Percentiles rank a stretch among this genome's conserved stretches.
Evolutionary conservation across 768 basidiomycete species (phyloP).

Genomic region (Hydnum rufescens): DNA sequence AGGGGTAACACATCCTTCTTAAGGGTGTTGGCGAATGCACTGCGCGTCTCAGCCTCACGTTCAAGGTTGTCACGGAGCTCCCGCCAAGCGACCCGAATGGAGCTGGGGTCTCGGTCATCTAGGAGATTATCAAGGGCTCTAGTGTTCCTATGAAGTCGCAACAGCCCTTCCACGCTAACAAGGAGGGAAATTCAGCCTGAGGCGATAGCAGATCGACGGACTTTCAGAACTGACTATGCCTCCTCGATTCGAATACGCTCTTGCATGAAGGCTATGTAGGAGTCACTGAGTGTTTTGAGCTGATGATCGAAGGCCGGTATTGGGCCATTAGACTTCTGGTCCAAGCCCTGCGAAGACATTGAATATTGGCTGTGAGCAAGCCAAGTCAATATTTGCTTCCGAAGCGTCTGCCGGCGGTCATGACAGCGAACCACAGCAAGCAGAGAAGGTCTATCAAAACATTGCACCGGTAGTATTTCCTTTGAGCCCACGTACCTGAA

Average conservation of each 20-base stretch:
- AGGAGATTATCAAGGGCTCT: slow-evolving; percentile 48
- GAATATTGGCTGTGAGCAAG: no score
- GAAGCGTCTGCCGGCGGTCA: no score
- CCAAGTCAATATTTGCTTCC: no score
- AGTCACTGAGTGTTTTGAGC: slow-evolving; percentile 45
- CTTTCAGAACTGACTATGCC: slow-evolving; percentile 36
- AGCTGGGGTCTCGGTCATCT: slow-evolving; percentile 44
- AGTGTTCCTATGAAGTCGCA: slow-evolving; percentile 50
- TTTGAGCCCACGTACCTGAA: no score
- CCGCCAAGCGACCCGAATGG: slow-evolving; percentile 50
- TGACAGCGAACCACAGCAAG: no score
- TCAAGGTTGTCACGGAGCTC: slow-evolving; percentile 77
- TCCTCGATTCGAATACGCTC: slow-evolving; percentile 80
- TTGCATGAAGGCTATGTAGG: slow-evolving; percentile 67
- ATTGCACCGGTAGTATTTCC: no score
- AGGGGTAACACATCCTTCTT: slow-evolving; percentile 53
- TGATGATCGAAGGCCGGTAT: slow-evolving; percentile 53
- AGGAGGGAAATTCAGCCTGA: slow-evolving; percentile 4
- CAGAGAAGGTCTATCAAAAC: no score
- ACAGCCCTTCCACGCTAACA: slow-evolving; percentile 49
- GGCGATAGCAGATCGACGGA: not conserved
- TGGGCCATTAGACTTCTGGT: no score
- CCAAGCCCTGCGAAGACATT: no score
- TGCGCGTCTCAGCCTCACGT: slow-evolving; percentile 65
- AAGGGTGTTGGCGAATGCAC: slow-evolving; percentile 57